Base-by-base conservation (phyloP, 495 filamentous ascomycete species). In the Cercophora scortea region DNA sequence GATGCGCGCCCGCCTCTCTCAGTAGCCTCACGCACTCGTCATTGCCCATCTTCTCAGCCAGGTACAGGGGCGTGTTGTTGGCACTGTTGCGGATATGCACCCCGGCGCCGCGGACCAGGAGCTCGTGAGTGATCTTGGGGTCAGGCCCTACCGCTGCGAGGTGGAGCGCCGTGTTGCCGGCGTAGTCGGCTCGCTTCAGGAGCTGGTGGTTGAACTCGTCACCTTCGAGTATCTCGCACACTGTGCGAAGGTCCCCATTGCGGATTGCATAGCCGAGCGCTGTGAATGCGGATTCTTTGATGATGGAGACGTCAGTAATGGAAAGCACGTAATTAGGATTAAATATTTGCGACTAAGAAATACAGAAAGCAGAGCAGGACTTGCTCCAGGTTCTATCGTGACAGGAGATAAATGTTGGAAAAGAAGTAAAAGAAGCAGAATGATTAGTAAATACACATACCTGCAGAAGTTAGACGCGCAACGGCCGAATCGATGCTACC, bases 81-180 rank as follows among this genome's bases (percentile, higher is more conserved):
- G 80, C 82, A 16, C 81, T 76, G 66, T 96, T 96, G 41, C 92
- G 81, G 17, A 88, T 68, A 66, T 96, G 91, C 12, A 96, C 92
- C 36, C 86, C 90, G 1, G 88, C 92, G 3, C 91, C 91, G 25
- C 87, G 77, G 17, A 69, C 73, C 8, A 96, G 78, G 47, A 96
- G 76, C 56, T 85, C 82, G 35, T 79, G 77, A 43, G 96, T 71
- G 25, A 95, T 84, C 1, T 80, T 68, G 1, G 58, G 53, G 34
- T 70, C 57, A 0, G 71, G 69, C 3, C 70, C 63, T 1, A 77
- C 73, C 8, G 80, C 79, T 7, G 81, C 81, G 0, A 84, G 71
- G 61, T 83, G 81, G 47, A 82, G 62, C 0, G 89, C 88, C n/a
- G 92, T 94, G 66, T 95, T 95, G 25, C 88, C 89, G 10, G 85